These are phyloP conservation scores for Fomitopsis schrenkii DNA, from an alignment of 1,284 basidiomycete species.

Conservation along the genomic window DNA sequence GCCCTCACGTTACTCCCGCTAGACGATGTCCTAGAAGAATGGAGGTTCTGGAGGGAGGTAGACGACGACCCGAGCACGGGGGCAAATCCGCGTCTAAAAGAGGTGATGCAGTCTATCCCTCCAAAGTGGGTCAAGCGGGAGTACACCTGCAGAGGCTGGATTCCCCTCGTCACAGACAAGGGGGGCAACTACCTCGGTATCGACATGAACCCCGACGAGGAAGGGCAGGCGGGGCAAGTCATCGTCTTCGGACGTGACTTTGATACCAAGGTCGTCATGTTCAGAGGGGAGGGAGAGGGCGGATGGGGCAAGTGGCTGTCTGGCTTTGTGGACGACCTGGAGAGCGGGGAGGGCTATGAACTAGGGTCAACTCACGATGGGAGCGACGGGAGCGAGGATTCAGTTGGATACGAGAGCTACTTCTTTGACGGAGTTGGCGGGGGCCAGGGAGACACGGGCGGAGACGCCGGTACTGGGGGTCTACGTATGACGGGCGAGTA, in stretches of 20 bases:
- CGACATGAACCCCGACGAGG: constrained; percentile 84
- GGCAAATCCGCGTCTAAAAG: constrained; percentile 64
- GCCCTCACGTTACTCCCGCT: constrained; percentile 81
- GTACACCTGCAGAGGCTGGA: constrained; percentile 95
- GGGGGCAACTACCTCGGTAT: constrained; percentile 97
- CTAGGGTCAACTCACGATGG: constrained; percentile 51
- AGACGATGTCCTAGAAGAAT: constrained; percentile 89
- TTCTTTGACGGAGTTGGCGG: constrained; percentile 77
- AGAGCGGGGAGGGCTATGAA: constrained; percentile 85
- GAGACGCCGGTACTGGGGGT: constrained; percentile 64
- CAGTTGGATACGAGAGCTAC: constrained; percentile 83
- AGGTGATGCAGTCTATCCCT: constrained; percentile 87
- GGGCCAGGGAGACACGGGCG: constrained; percentile 70
- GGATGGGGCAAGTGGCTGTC: constrained; percentile 97
- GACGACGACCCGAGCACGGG: constrained; percentile 82
- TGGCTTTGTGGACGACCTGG: constrained; percentile 90
- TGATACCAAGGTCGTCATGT: constrained; percentile 95
- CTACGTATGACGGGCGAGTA: constrained; percentile 79
- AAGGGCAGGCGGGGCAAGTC: constrained; percentile 84
- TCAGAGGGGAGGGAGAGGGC: constrained; percentile 83
- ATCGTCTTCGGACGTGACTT: constrained; percentile 98
- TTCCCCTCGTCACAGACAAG: constrained; percentile 91
- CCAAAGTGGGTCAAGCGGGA: constrained; percentile 86
- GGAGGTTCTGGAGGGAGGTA: constrained; percentile 91
- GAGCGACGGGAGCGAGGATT: constrained; percentile 73